Base-by-base conservation (phyloP, 306 rosid genomes). In the Dalbergia cultrata region DNA sequence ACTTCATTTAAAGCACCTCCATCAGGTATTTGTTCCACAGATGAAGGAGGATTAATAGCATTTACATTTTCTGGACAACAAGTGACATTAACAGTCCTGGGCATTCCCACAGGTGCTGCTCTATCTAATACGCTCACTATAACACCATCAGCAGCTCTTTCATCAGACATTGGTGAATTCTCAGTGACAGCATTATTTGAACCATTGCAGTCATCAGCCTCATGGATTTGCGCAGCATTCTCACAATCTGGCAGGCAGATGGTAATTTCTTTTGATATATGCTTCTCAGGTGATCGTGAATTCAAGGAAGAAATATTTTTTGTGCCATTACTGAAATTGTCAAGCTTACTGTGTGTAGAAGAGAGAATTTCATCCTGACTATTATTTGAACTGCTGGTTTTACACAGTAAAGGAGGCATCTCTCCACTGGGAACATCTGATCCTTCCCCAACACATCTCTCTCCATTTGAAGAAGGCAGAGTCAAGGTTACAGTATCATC, bases 211-310 rank as follows among this genome's bases (percentile, higher is more conserved):
- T 62, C 13, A 65, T 35, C 69, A 34, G 47, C 67, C 18, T 13
- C 57, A n/a, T 44, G 70, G 11, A 26, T 70, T 31, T 52, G 74
- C 6, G 56, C 26, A 31, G 26, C 39, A 53, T 50, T 44, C 67
- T 64, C 84, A 50, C 59, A 61, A 26, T 16, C 67, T 41, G 75
- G 69, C 57, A 58, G 49, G 52, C 41, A 70, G 18, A 18, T 22
- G 47, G 44, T 44, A 17, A 45, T 69, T 69, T 21, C 19, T 26
- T 31, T 70, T 60, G 64, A 44, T 62, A 62, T 83, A 72, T 62
- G 53, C 57, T 71, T 79, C 81, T 43, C 81, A 72, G 83, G 56
- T 77, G 83, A 43, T 19, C 43, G 54, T 72, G 69, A 80, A 69
- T 61, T 45, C 68, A 74, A 9, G 63, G 82, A 79, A 33, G 68